Conservation (phyloP, 2,329 filamentous ascomycete genomes). For the Amauroascus niger region DNA sequence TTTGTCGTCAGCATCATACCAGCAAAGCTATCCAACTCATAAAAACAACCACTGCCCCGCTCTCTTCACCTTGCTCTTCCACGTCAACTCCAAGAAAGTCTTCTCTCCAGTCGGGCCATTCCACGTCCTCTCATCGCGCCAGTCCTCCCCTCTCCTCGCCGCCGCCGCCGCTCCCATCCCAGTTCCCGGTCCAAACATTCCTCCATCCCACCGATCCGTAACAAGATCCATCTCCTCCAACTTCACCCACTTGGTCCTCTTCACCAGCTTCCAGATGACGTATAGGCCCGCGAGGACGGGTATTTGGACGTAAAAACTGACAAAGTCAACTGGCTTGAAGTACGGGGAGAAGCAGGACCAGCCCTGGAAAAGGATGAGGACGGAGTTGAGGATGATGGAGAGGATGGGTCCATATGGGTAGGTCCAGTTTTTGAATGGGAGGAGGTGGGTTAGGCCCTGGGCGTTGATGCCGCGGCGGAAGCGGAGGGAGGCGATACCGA, state of each 20-base stretch:
- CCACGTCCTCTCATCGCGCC: constrained; percentile 8
- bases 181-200: constrained; percentile 21
- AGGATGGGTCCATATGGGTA: constrained; percentile 54
- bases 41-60: constrained; percentile 35
- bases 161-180: constrained; percentile 21
- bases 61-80: constrained; percentile 23
- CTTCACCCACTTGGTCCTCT: constrained; percentile 38
- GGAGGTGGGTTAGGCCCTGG: constrained; percentile 52
- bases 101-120: constrained; percentile 17
- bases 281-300: constrained; percentile 50
- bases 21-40: constrained; percentile 20
- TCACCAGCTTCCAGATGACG: constrained; percentile 46
- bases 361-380: constrained; percentile 55
- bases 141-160: constrained; percentile 5
- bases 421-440: constrained; percentile 59
- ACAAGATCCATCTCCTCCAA: constrained; percentile 44
- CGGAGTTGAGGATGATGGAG: constrained; percentile 47
- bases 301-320: constrained; percentile 55
- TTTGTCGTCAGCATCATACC: no score
- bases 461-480: constrained; percentile 50
- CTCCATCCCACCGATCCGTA: constrained; percentile 37
- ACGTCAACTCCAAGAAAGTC: constrained; percentile 11
- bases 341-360: constrained; percentile 50
- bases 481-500: constrained; percentile 55
- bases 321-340: constrained; percentile 51